phyloP scores from a whole-genome alignment of 73 alveolate genomes.

The Tetrahymena malaccensis region DNA sequence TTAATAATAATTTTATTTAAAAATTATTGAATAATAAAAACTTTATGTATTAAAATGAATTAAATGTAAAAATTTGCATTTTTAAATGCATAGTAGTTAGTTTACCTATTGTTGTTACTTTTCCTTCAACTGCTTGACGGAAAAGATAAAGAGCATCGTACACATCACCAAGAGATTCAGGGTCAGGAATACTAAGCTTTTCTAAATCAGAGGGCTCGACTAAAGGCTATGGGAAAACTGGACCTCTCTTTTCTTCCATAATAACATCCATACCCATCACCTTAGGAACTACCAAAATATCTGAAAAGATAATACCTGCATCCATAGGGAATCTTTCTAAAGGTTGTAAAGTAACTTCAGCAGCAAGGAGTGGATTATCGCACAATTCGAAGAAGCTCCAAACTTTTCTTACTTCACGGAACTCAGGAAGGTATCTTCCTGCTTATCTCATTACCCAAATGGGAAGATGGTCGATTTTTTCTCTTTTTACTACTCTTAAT shows the following conservation, averaged over 20 bases:
- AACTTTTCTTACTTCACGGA: conserved; percentile 18
- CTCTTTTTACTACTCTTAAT: not conserved
- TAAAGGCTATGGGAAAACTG: conserved; percentile 50
- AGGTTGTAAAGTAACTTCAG: conserved; percentile 69
- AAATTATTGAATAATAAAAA: too few relatives aligned
- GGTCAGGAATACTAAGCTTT: conserved; percentile 28
- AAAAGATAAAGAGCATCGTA: conserved; percentile 54
- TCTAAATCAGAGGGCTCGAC: conserved; percentile 44
- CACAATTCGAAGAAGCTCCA: conserved; percentile 55
- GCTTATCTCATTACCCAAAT: conserved; percentile 68
- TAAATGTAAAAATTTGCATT: too few relatives aligned
- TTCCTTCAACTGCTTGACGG: conserved; percentile 54
- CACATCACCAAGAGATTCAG: conserved; percentile 47
- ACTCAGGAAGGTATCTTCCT: conserved; percentile 63
- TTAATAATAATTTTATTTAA: not conserved
- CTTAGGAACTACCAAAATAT: conserved; percentile 60
- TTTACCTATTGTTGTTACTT: conserved; percentile 27
- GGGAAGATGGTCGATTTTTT: conserved; percentile 14
- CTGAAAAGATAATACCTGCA: conserved; percentile 68
- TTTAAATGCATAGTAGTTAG: not conserved
- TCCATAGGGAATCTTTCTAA: conserved; percentile 49
- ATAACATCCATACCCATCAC: conserved; percentile 68
- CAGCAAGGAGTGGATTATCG: conserved; percentile 55
- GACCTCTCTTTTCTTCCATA: conserved; percentile 57
- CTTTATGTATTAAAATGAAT: too few relatives aligned